These are phyloP conservation scores for Yamadazyma kanchanaburiensis DNA, from an alignment of 1,139 yeast genomes.

Conservation along the genomic window DNA sequence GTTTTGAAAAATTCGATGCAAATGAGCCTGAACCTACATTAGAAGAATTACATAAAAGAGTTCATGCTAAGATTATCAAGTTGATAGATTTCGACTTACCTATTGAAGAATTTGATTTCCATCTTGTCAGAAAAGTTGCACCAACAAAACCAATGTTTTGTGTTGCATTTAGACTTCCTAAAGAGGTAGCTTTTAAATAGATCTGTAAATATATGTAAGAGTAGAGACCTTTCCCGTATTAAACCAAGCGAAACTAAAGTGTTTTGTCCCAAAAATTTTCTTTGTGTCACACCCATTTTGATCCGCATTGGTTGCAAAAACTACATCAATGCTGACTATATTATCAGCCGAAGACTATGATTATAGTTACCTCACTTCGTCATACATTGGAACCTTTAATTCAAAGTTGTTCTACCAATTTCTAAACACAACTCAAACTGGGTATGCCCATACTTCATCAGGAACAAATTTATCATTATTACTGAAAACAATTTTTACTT, in stretches of 20 bases:
- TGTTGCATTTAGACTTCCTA: constrained; percentile 74
- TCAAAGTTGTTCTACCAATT: constrained; percentile 32
- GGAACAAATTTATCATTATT: constrained; percentile 40
- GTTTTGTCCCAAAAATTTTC: no score
- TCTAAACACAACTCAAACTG: constrained; percentile 56
- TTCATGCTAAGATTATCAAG: constrained; percentile 56
- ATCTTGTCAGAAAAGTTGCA: constrained; percentile 87
- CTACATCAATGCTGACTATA: constrained; percentile 17
- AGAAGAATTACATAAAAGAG: constrained; percentile 61
- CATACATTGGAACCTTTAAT: constrained; percentile 26
- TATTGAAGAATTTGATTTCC: constrained; percentile 53
- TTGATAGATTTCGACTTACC: constrained; percentile 51
- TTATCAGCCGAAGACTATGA: constrained; percentile 17
- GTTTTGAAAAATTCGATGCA: constrained; percentile 83
- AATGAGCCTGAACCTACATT: constrained; percentile 64
- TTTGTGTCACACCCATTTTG: no score
- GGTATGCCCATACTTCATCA: constrained; percentile 45
- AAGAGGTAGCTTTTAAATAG: constrained; percentile 63
- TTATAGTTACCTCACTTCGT: constrained; percentile 21
- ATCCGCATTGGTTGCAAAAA: constrained; percentile 3
- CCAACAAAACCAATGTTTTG: constrained; percentile 98
- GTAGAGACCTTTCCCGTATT: not conserved
- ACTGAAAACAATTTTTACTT: constrained; percentile 47
- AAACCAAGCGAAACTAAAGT: no score
- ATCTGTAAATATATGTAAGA: not conserved